Evolutionary conservation across 208 protist species (phyloP).

Genomic region (Trypanosoma cruzi): DNA sequence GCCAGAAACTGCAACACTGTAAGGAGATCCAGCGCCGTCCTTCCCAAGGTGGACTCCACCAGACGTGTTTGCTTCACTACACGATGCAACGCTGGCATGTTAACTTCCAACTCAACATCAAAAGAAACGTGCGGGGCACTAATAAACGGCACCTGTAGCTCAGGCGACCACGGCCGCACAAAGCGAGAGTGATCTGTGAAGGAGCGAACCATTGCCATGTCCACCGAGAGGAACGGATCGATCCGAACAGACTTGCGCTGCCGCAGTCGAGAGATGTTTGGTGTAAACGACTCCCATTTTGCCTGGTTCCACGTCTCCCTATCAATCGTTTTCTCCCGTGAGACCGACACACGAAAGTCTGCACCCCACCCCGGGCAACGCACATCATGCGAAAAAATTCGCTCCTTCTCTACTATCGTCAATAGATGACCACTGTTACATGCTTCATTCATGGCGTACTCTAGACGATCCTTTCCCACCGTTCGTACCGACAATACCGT

Average conservation of each 20-base stretch:
- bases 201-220: slow-evolving; percentile 29
- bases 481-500: slow-evolving; percentile 24
- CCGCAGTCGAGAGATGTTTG: slow-evolving; percentile 28
- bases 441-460: slow-evolving; percentile 30
- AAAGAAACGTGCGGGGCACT: slow-evolving; percentile 28
- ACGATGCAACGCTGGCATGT: slow-evolving; percentile 42
- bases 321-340: slow-evolving; percentile 11
- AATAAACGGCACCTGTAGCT: slow-evolving; percentile 27
- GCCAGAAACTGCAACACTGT: slow-evolving; percentile 57
- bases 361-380: slow-evolving; percentile 29
- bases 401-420: slow-evolving; percentile 21
- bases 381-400: slow-evolving; percentile 21
- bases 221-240: slow-evolving; percentile 20
- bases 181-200: slow-evolving; percentile 34
- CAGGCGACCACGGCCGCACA: slow-evolving; percentile 14
- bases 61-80: slow-evolving; percentile 43
- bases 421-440: slow-evolving; percentile 20
- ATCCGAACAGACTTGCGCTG: slow-evolving; percentile 29
- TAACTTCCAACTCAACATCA: slow-evolving; percentile 68
- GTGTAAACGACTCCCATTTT: slow-evolving; percentile 22
- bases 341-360: slow-evolving; percentile 28
- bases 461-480: slow-evolving; percentile 12
- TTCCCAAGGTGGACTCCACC: slow-evolving; percentile 42
- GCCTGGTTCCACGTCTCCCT: not conserved
- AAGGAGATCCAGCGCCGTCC: slow-evolving; percentile 56